phyloP scores from a whole-genome alignment of 2,329 filamentous ascomycete genomes.

The Fusarium staphyleae region DNA sequence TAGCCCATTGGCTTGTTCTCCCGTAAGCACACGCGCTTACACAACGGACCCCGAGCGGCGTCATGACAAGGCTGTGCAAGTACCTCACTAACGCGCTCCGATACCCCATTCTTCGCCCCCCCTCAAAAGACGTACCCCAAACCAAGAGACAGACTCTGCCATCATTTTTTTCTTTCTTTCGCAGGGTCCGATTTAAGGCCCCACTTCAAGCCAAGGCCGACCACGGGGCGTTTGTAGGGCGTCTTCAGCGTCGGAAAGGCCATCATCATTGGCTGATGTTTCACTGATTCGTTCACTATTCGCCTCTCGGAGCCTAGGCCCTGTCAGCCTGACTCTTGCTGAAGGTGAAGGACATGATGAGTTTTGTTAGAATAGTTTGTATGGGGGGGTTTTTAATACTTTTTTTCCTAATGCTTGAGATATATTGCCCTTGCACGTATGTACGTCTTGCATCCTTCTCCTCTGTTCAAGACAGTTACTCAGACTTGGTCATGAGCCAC shows the following conservation, averaged over 20 bases:
- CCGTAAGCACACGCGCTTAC: constrained; percentile 24
- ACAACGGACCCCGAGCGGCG: constrained; percentile 1
- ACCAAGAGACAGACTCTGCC: constrained; percentile 21
- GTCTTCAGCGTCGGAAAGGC: constrained; percentile 5
- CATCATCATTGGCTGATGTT: constrained; percentile 12
- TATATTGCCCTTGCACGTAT: too few relatives aligned
- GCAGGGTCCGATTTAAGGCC: constrained; percentile 39
- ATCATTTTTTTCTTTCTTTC: constrained; percentile 40
- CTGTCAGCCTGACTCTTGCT: constrained; percentile 11
- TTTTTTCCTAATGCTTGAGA: too few relatives aligned
- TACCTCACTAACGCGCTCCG: constrained; percentile 36
- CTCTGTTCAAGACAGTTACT: too few relatives aligned
- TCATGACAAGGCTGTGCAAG: constrained; percentile 35
- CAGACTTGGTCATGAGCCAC: too few relatives aligned
- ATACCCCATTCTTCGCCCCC: constrained; percentile 1
- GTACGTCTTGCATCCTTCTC: too few relatives aligned
- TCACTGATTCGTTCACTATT: constrained; percentile 30
- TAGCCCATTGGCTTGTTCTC: background rate
- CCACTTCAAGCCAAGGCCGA: background rate
- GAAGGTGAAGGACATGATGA: background rate
- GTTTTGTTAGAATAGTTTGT: too few relatives aligned
- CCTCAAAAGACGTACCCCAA: constrained; percentile 10
- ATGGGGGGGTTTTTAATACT: too few relatives aligned
- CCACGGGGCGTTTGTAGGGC: background rate
- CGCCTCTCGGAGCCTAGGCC: constrained; percentile 2